Evolutionary conservation across 768 basidiomycete genomes (phyloP).

Genomic region (Sarcodon aspratus): DNA sequence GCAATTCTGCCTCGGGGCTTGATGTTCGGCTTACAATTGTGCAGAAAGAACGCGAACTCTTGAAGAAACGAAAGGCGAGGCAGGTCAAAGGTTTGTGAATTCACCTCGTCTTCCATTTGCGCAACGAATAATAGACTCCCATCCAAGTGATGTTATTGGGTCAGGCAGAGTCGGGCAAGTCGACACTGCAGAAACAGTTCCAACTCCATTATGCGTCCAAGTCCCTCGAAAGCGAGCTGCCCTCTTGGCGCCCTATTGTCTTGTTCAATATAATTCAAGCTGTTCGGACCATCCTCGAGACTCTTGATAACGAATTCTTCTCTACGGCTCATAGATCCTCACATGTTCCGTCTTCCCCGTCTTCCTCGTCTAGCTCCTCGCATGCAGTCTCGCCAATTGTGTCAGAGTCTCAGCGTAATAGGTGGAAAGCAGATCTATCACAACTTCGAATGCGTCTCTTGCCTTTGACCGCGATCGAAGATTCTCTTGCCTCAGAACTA

Average conservation of each 20-base stretch:
- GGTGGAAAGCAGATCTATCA: constrained; percentile 33
- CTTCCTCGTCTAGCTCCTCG: constrained; percentile 13
- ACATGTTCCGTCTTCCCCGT: not conserved
- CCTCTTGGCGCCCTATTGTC: constrained; percentile 32
- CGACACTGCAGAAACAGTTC: constrained; percentile 78
- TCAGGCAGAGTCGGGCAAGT: constrained; percentile 46
- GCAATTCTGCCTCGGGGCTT: not conserved
- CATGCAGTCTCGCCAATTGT: not conserved
- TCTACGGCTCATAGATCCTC: constrained; percentile 13
- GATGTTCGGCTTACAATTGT: not conserved
- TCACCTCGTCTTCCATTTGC: not conserved
- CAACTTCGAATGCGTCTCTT: constrained; percentile 44
- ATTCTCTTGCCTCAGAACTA: constrained; percentile 55
- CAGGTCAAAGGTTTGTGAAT: constrained; percentile 16
- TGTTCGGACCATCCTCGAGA: constrained; percentile 61
- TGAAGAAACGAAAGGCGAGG: constrained; percentile 8
- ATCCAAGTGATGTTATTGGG: constrained; percentile 19
- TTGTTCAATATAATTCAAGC: constrained; percentile 54
- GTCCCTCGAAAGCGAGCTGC: constrained; percentile 25
- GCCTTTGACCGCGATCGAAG: constrained; percentile 56
- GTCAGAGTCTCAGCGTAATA: constrained; percentile 7
- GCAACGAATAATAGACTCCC: not conserved
- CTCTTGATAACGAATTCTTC: constrained; percentile 49
- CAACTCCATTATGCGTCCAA: constrained; percentile 63
- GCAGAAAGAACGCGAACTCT: constrained; percentile 15